Base-by-base conservation (phyloP, 495 filamentous ascomycete species). In the Talaromyces thailandensis region DNA sequence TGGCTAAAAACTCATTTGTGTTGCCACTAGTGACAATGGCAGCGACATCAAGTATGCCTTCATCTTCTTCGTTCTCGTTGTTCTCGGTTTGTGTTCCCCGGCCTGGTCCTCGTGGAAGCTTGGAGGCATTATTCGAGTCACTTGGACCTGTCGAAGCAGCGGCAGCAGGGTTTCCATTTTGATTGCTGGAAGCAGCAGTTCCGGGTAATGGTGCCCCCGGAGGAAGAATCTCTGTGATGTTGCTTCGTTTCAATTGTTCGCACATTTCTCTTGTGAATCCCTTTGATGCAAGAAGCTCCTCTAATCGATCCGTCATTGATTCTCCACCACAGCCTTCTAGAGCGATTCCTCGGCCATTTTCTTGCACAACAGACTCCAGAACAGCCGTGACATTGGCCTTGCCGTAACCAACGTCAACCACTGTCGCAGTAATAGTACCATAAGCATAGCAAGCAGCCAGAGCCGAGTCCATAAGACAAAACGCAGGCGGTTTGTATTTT, bases 371-470 rank as follows among this genome's bases (percentile, higher is more conserved):
- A 66, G 87, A 91, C 56, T 98, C 92, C 45, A 83, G 85, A 26
- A 98, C 83, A 28, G 91, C 92, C 0, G 92, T 94, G 23, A 98
- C 82, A 70, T 98, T 92, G 12, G 91, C 90, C 76, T 98, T 98
- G 64, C 86, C 86, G 70, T 84, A 90, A 4, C 94, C 94, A 37
- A 98, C 85, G 68, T 98, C 94, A 11, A 98, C 81, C 3, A 98
- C 81, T 0, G 90, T 93, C 61, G 92, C 85, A 37, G 83, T 90
- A 25, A 81, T 71, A 63, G 85, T 81, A 50, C 91, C 92, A 60
- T 92, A 89, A 2, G 91, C 94, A 69, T 91, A 97, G 65, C 87
- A 86, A 0, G 88, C 85, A 7, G 93, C 92, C 18, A 94, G 72
- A 0, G 89, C 92, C 56, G 89, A 84, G 71, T 98, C 88, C 78